Percentiles rank a stretch among this genome's conserved stretches.
These are phyloP conservation scores for Moesziomyces parantarcticus DNA, from an alignment of 1,284 basidiomycete species.

Conservation along the genomic window DNA sequence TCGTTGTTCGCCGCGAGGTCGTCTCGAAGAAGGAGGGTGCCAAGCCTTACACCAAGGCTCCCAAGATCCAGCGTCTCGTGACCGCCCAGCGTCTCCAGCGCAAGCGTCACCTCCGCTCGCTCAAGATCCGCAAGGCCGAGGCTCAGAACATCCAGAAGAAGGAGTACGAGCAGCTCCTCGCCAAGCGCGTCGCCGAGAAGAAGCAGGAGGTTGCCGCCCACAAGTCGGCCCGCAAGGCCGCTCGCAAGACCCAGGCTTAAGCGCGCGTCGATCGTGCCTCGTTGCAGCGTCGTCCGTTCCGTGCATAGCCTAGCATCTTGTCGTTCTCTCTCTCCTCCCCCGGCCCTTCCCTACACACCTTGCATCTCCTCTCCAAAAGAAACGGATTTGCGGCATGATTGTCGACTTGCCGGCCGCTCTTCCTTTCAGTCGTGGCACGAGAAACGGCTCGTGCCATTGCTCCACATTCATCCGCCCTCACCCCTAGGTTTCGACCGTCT, in stretches of 20 bases:
- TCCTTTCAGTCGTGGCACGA: slow-evolving; percentile 29
- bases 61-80: slow-evolving; percentile 76
- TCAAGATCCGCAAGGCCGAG: slow-evolving; percentile 89
- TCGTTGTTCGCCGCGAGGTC: slow-evolving; percentile 84
- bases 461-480: slow-evolving; percentile 2
- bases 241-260: slow-evolving; percentile 52
- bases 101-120: slow-evolving; percentile 88
- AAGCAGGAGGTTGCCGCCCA: slow-evolving; percentile 72
- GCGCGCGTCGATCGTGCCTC: slow-evolving; percentile 7
- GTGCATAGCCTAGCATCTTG: slow-evolving; percentile 36
- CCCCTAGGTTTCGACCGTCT: slow-evolving; percentile 7
- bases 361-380: slow-evolving; percentile 31
- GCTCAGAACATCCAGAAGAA: slow-evolving; percentile 92
- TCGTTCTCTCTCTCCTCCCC: slow-evolving; percentile 11
- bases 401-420: slow-evolving; percentile 11
- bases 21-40: slow-evolving; percentile 90
- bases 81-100: slow-evolving; percentile 95
- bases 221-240: slow-evolving; percentile 54
- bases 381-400: slow-evolving; percentile 17
- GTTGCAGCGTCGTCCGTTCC: slow-evolving; percentile 6
- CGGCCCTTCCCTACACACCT: slow-evolving; percentile 1
- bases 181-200: slow-evolving; percentile 92
- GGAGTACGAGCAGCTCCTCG: slow-evolving; percentile 80
- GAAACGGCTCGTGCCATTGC: slow-evolving; percentile 37
- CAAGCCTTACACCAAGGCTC: slow-evolving; percentile 98